phyloP scores from a whole-genome alignment of 2,329 filamentous ascomycete genomes.

The Cladophialophora bantiana region DNA sequence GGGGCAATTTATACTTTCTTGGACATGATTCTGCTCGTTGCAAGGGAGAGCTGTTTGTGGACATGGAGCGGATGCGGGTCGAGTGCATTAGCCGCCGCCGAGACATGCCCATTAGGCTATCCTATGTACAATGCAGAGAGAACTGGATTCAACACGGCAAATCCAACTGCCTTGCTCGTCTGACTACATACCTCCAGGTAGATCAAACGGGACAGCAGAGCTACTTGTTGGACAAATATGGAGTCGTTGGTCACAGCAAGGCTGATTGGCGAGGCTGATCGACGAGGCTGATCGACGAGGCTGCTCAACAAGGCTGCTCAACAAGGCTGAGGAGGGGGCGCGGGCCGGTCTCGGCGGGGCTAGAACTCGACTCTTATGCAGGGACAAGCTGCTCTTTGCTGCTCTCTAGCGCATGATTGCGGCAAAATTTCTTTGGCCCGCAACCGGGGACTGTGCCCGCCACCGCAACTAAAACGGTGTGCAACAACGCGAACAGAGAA shows the following conservation, averaged over 20 bases:
- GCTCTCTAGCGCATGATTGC: constrained; percentile 4
- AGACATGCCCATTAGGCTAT: not conserved
- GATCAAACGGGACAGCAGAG: not conserved
- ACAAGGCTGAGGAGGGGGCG: constrained; percentile 13
- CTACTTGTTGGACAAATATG: not conserved
- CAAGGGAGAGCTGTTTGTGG: not conserved
- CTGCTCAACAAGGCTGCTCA: not conserved
- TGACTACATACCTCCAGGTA: not conserved
- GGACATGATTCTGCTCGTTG: not conserved
- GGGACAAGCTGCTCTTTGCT: constrained; percentile 15
- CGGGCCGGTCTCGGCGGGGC: constrained; percentile 21
- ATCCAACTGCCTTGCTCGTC: not conserved
- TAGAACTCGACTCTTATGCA: constrained; percentile 17
- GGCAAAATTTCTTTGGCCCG: constrained; percentile 20
- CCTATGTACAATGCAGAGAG: not conserved
- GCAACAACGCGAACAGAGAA: not conserved
- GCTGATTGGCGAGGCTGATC: not conserved
- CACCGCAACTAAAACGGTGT: not conserved
- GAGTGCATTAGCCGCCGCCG: constrained; percentile 20
- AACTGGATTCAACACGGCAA: not conserved
- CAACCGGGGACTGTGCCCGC: constrained; percentile 3
- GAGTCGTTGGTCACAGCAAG: not conserved
- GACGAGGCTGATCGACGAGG: not conserved
- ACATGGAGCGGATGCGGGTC: constrained; percentile 11
- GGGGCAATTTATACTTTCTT: not conserved